Base-by-base conservation (phyloP, 495 filamentous ascomycete species). In the Talaromyces thailandensis region DNA sequence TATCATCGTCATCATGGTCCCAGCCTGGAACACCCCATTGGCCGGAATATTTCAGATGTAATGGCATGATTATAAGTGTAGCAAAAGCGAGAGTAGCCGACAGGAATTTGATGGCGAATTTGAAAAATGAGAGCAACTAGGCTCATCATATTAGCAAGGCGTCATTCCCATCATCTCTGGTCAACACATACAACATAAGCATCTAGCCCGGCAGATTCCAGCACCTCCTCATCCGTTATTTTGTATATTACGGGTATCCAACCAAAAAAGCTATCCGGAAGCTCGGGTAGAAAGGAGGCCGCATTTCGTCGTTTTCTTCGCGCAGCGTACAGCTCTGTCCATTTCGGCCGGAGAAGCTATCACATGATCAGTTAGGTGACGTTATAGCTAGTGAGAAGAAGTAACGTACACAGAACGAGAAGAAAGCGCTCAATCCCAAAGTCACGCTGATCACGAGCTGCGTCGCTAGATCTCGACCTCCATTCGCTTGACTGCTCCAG, bases 181-280 rank as follows among this genome's bases (percentile, higher is more conserved):
- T n/a, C 48, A 37, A 45, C 51, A 82, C 88, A 70, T 74, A 92
- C 90, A 65, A 96, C 94, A 73, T 88, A 99, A 58, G 94, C 95
- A 77, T 99, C 95, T 52, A 99, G 79, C 0, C 95, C 95, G 12
- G 93, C 93, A 29, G 93, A 94, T 40, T 88, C 85, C 52, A 99
- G 79, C 23, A 98, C 85, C 72, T 98, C 86, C 68, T 96, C 84
- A 51, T 98, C 92, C 12, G 88, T 91, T 57, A 99, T 89, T 57
- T 76, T 79, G 79, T 93, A 94, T n/a, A 99, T 77, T 9, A 86
- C 84, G 2, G 91, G 87, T 32, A 98, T 94, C 95, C 95, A 99
- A 68, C 93, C 94, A 64, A 98, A 90, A 67, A 96, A 86, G 35
- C 82, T 87, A 68, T 92, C 84, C 52, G 95, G 92, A 6, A 99